A percentile compares a stretch with the other conserved stretches of the same genome.
phyloP scores from a whole-genome alignment of 2,329 filamentous ascomycete genomes.

The Neobulgaria alba region DNA sequence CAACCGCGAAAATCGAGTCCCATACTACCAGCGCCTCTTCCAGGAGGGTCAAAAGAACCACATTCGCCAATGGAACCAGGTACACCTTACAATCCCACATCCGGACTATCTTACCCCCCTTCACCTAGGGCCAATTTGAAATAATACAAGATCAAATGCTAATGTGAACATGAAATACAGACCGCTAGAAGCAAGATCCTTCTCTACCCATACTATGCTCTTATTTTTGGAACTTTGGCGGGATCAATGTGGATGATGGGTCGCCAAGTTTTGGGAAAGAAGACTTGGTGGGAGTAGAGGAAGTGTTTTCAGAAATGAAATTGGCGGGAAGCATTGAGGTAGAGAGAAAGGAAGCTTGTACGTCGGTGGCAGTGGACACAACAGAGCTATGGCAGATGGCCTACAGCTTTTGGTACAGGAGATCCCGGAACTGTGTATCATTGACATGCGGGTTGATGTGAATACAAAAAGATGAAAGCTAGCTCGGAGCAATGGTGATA shows the following conservation, averaged over 20 bases:
- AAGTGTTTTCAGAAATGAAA: no score
- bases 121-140: neutral
- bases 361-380: no score
- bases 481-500: no score
- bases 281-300: constrained; percentile 62
- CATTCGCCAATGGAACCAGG: constrained; percentile 69
- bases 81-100: constrained; percentile 37
- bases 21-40: constrained; percentile 65
- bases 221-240: constrained; percentile 54
- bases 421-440: no score
- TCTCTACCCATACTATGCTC: constrained; percentile 59
- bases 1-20: constrained; percentile 70
- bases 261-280: constrained; percentile 68
- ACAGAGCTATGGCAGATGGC: no score
- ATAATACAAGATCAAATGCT: no score
- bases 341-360: no score
- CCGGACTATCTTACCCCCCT: neutral
- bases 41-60: constrained; percentile 63
- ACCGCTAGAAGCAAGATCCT: constrained; percentile 55
- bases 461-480: no score
- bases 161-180: constrained; percentile 32
- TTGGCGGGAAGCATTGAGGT: no score
- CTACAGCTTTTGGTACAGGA: no score
- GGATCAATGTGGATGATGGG: constrained; percentile 60
- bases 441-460: no score